Conservation (phyloP, 345 rosid genomes). For the Aquilaria malaccensis region DNA sequence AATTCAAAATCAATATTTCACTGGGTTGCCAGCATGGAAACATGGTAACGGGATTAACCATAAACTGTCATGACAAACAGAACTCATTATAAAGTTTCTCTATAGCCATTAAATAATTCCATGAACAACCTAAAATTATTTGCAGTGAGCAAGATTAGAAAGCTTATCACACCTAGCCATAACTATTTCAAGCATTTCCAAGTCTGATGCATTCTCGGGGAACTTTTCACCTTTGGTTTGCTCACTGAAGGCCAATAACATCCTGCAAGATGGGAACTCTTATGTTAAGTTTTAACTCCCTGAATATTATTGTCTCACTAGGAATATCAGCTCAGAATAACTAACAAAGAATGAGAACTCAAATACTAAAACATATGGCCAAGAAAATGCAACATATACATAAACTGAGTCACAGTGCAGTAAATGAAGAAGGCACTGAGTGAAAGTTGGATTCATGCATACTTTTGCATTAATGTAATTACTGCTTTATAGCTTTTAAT, state of each 20-base stretch:
- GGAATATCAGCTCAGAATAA: too few relatives aligned
- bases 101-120: too few relatives aligned
- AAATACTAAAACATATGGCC: background rate
- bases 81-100: too few relatives aligned
- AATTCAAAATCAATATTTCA: background rate
- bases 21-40: too few relatives aligned
- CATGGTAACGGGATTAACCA: too few relatives aligned
- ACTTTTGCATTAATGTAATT: too few relatives aligned
- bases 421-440: too few relatives aligned
- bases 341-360: too few relatives aligned
- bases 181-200: slow-evolving; percentile 86
- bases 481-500: too few relatives aligned
- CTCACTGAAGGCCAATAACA: slow-evolving; percentile 82
- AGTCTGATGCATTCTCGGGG: slow-evolving; percentile 77
- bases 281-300: background rate
- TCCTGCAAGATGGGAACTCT: slow-evolving; percentile 43
- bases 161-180: slow-evolving; percentile 55
- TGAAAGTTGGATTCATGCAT: too few relatives aligned
- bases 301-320: background rate
- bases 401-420: slow-evolving; percentile 1
- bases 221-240: slow-evolving; percentile 66
- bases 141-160: slow-evolving; percentile 6
- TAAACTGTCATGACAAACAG: too few relatives aligned
- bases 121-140: background rate
- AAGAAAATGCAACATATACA: slow-evolving; percentile 2